phyloP scores from a whole-genome alignment of 116 monocot species.

The Papilionanthe hybrid region DNA sequence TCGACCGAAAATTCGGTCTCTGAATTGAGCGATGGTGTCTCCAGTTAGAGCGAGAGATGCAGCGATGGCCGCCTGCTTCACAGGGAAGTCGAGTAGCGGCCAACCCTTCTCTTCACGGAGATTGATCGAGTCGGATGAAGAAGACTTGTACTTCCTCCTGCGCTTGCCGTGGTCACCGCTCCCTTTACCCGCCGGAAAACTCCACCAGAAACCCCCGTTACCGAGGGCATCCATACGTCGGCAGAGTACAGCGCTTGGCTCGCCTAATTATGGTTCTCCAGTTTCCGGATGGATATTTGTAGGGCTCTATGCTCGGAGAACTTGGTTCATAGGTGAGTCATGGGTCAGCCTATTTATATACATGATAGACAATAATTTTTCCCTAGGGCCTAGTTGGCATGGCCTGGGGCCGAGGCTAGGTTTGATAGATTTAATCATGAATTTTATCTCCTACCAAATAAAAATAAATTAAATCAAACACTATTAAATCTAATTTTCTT shows the following conservation, averaged over 20 bases:
- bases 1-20: slow-evolving; percentile 19
- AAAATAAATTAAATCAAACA: too few species aligned
- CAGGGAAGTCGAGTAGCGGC: slow-evolving; percentile 39
- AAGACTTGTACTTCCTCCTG: slow-evolving; percentile 15
- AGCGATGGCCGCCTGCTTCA: slow-evolving; percentile 72
- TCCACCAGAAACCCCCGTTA: slow-evolving; percentile 27
- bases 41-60: slow-evolving; percentile 68
- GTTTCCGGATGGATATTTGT: background rate
- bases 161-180: slow-evolving; percentile 1
- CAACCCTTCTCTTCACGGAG: slow-evolving; percentile 8
- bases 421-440: too few species aligned
- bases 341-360: too few species aligned
- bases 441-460: too few species aligned
- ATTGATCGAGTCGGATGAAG: slow-evolving; percentile 28
- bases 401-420: too few species aligned
- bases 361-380: too few species aligned
- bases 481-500: too few species aligned
- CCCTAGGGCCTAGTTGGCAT: too few species aligned
- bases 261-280: background rate
- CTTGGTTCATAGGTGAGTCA: too few species aligned
- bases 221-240: slow-evolving; percentile 32
- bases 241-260: background rate
- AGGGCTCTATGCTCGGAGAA: too few species aligned
- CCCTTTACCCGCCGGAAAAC: slow-evolving; percentile 12
- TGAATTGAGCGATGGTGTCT: slow-evolving; percentile 85